These are phyloP conservation scores for Trametopsis cervina DNA, from an alignment of 768 basidiomycete species.

Conservation along the genomic window DNA sequence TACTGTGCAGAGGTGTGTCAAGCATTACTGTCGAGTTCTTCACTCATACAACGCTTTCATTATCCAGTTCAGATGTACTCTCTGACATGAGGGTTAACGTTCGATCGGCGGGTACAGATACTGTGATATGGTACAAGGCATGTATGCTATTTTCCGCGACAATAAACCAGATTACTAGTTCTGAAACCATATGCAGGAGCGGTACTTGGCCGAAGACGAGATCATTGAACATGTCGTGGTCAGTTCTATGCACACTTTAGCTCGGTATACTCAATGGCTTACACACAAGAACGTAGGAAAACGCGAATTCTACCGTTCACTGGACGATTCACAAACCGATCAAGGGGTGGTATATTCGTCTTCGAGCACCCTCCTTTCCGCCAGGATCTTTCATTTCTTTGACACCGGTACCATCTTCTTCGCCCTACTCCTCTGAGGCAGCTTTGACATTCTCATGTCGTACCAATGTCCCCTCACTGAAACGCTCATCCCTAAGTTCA, in stretches of 20 bases:
- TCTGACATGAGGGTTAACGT: constrained; percentile 64
- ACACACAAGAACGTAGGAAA: too few relatives aligned
- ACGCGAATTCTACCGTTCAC: constrained; percentile 52
- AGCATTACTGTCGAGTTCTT: not conserved
- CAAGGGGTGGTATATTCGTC: constrained; percentile 80
- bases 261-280: too few relatives aligned
- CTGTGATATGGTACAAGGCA: constrained; percentile 73
- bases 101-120: constrained; percentile 45
- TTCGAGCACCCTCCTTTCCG: constrained; percentile 66
- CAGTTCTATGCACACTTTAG: constrained; percentile 21
- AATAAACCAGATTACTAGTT: constrained; percentile 7
- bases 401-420: constrained; percentile 25
- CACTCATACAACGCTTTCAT: constrained; percentile 1
- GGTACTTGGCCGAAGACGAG: constrained; percentile 65
- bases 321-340: constrained; percentile 79
- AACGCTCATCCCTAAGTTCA: constrained; percentile 7
- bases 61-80: constrained; percentile 62
- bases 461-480: constrained; percentile 16
- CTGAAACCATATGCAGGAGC: constrained; percentile 49
- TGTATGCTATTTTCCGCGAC: constrained; percentile 9
- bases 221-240: constrained; percentile 73
- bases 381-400: constrained; percentile 35
- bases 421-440: constrained; percentile 24
- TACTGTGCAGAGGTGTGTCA: constrained; percentile 9
- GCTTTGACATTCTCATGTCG: constrained; percentile 31